A percentile compares a stretch with the other conserved stretches of the same genome.
These are phyloP conservation scores for Poterioochromonas sp. DNA, from an alignment of 352 stramenopile genomes.

Conservation along the genomic window DNA sequence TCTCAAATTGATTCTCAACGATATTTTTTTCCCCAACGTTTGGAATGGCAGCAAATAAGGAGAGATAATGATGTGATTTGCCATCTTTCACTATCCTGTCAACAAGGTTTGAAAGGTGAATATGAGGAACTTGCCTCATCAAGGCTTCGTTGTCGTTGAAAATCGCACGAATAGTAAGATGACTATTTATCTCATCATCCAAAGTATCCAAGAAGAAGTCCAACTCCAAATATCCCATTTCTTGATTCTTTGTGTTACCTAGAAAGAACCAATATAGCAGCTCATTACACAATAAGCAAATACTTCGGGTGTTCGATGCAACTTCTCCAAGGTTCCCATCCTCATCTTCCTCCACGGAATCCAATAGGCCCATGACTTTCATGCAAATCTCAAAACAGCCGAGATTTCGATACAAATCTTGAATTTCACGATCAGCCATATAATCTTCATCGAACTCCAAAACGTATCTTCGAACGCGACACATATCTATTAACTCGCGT, in stretches of 20 bases:
- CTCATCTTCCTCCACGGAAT: conserved; percentile 37
- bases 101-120: conserved; percentile 31
- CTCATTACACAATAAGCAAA: conserved; percentile 37
- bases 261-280: conserved; percentile 44
- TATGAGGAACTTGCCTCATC: conserved; percentile 38
- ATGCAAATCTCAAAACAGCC: conserved; percentile 40
- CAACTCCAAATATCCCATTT: conserved; percentile 33
- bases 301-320: conserved; percentile 17
- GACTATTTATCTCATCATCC: conserved; percentile 38
- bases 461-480: conserved; percentile 17
- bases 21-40: conserved; percentile 32
- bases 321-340: conserved; percentile 35
- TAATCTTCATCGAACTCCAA: conserved; percentile 34
- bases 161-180: conserved; percentile 37
- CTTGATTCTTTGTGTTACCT: conserved; percentile 40
- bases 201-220: conserved; percentile 40
- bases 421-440: conserved; percentile 33
- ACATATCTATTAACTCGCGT: conserved; percentile 37
- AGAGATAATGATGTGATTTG: conserved; percentile 37
- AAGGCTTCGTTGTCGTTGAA: conserved; percentile 41
- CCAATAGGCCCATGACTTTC: conserved; percentile 39
- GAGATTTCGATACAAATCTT: conserved; percentile 41
- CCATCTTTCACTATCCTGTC: conserved; percentile 35
- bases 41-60: conserved; percentile 37
- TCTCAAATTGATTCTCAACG: conserved; percentile 41